A percentile compares a stretch with the other conserved stretches of the same genome.
Evolutionary conservation across 2,329 filamentous ascomycete genomes (phyloP).

Genomic region (Plectosphaerella plurivora): DNA sequence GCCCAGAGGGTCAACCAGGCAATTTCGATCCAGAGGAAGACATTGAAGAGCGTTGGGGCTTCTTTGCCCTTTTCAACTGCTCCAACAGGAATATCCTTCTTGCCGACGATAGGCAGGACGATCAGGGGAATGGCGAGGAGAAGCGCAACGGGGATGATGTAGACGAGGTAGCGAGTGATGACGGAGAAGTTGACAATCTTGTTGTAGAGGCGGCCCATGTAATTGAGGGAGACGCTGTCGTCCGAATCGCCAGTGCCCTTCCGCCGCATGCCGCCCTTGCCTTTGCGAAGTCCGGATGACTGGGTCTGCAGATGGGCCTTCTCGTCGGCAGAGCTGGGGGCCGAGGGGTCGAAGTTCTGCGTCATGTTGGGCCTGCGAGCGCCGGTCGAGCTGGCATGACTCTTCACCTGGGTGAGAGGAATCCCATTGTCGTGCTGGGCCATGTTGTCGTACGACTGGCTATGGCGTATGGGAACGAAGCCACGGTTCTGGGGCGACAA

Average conservation of each 20-base stretch:
- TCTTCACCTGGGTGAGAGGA: constrained; percentile 51
- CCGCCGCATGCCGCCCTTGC: constrained; percentile 38
- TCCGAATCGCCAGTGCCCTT: constrained; percentile 41
- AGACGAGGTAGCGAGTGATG: constrained; percentile 63
- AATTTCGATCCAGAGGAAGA: constrained; percentile 67
- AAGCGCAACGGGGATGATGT: constrained; percentile 59
- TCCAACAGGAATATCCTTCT: constrained; percentile 27
- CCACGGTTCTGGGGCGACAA: constrained; percentile 34
- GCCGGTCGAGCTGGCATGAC: constrained; percentile 49
- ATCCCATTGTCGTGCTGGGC: constrained; percentile 33
- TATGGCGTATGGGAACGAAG: constrained; percentile 36
- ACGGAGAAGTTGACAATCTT: constrained; percentile 61
- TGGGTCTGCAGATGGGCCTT: constrained; percentile 30
- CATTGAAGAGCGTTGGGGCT: constrained; percentile 50
- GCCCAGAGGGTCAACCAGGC: constrained; percentile 65
- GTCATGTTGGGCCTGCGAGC: constrained; percentile 41
- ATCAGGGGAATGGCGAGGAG: constrained; percentile 60
- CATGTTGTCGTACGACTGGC: constrained; percentile 22
- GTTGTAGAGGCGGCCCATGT: constrained; percentile 61
- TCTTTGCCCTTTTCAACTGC: constrained; percentile 29
- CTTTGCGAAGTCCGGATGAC: constrained; percentile 9
- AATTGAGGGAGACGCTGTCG: constrained; percentile 55
- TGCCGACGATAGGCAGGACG: constrained; percentile 42
- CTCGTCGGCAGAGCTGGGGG: constrained; percentile 31
- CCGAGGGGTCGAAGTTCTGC: constrained; percentile 26